Evolutionary conservation across 2,329 filamentous ascomycete genomes (phyloP).

Genomic region (Graphiopsis chlorocephala): DNA sequence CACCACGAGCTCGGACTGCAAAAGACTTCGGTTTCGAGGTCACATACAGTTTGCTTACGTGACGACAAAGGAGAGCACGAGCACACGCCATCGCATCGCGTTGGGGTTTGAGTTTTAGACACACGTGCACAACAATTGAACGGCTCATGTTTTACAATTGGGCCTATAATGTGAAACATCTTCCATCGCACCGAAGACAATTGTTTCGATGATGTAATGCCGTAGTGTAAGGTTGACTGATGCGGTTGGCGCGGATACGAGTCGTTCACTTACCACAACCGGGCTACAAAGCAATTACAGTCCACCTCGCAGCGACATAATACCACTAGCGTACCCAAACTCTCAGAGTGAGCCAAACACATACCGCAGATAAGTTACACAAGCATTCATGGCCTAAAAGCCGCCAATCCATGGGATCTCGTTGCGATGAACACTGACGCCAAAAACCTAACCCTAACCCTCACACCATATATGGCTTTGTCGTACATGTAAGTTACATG

Average conservation of each 20-base stretch:
- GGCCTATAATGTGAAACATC: too few relatives aligned
- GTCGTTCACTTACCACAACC: not conserved
- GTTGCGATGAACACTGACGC: not conserved
- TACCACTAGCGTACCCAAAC: not conserved
- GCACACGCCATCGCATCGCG: not conserved
- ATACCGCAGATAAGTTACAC: not conserved
- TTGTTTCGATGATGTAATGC: too few relatives aligned
- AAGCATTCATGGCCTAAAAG: not conserved
- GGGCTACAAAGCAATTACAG: not conserved
- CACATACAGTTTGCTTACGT: not conserved
- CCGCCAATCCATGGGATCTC: not conserved
- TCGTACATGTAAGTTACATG: too few relatives aligned
- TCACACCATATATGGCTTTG: not conserved
- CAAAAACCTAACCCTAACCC: not conserved
- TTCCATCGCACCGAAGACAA: too few relatives aligned
- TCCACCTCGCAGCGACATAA: not conserved
- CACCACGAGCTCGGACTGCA: too few relatives aligned
- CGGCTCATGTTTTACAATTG: not conserved
- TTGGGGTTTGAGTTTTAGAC: not conserved
- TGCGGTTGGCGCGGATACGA: too few relatives aligned
- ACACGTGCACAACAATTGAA: not conserved
- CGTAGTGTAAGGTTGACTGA: too few relatives aligned
- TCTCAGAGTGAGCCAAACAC: fast-evolving
- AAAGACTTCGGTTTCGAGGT: not conserved
- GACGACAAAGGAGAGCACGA: not conserved